Percentiles rank a stretch among this genome's conserved stretches.
phyloP scores from a whole-genome alignment of 2,329 filamentous ascomycete species.

The Talaromyces islandicus region DNA sequence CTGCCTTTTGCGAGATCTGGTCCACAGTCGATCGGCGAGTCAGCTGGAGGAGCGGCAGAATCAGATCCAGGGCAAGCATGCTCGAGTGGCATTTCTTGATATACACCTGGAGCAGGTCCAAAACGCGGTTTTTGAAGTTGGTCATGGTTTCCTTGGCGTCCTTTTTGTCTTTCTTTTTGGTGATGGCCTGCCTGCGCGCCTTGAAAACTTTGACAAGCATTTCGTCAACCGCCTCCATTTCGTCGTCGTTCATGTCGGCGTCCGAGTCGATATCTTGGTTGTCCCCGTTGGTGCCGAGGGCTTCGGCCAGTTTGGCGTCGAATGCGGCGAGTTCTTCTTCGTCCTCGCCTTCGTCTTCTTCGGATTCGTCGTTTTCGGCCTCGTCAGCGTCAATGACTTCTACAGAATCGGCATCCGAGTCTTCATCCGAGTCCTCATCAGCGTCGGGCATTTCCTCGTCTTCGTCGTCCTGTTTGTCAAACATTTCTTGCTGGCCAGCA shows the following conservation, averaged over 20 bases:
- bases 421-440: conserved; percentile 30
- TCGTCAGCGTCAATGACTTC: conserved; percentile 26
- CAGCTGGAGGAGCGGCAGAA: conserved; percentile 71
- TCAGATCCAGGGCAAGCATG: conserved; percentile 59
- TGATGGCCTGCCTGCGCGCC: conserved; percentile 61
- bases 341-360: conserved; percentile 43
- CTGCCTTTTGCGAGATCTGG: conserved; percentile 67
- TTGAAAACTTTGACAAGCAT: conserved; percentile 82
- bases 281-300: conserved; percentile 63
- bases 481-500: conserved; percentile 79
- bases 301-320: conserved; percentile 69
- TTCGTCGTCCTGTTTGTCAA: conserved; percentile 61
- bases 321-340: conserved; percentile 55
- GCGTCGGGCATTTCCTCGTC: conserved; percentile 49
- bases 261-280: conserved; percentile 55
- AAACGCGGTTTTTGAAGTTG: conserved; percentile 89
- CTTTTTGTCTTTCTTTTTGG: conserved; percentile 76
- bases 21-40: conserved; percentile 72
- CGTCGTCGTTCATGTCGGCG: conserved; percentile 87
- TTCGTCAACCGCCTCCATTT: conserved; percentile 85
- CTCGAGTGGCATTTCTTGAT: conserved; percentile 70
- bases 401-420: conserved; percentile 18
- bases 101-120: conserved; percentile 82
- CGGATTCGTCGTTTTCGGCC: conserved; percentile 12
- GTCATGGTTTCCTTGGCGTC: conserved; percentile 83